Conservation (phyloP, 1,139 yeast species). For the Geotrichum histeridarum region DNA sequence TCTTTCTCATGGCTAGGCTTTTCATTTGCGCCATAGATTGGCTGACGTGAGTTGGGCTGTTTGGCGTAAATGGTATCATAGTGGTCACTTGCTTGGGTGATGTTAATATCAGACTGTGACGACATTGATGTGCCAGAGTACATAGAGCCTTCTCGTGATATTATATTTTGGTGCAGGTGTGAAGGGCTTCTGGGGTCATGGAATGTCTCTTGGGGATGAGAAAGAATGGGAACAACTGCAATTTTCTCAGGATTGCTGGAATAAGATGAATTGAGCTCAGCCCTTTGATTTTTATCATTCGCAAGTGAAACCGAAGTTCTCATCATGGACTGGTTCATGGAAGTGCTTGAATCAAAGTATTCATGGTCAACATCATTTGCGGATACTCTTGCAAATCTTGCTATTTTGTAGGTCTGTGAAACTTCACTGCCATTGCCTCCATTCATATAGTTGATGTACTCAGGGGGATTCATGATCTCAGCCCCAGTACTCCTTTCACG, state of each 20-base stretch:
- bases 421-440: conserved; percentile 30
- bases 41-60: not conserved
- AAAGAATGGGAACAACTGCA: not conserved
- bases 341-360: conserved; percentile 5
- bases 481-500: conserved; percentile 61
- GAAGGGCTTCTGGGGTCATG: not conserved
- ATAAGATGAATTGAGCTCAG: conserved; percentile 9
- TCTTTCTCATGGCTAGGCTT: not conserved
- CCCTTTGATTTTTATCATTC: not conserved
- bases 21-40: not conserved
- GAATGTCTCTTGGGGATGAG: not conserved
- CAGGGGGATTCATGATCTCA: conserved; percentile 54
- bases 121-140: conserved; percentile 30
- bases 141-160: conserved; percentile 33
- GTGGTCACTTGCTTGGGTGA: not conserved
- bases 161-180: conserved; percentile 21
- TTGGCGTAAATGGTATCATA: not conserved
- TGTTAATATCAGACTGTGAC: not conserved
- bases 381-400: conserved; percentile 13
- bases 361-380: conserved; percentile 7
- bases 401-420: conserved; percentile 32
- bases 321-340: conserved; percentile 5
- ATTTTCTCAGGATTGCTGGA: not conserved
- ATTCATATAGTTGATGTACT: conserved; percentile 46
- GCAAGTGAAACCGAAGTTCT: conserved; percentile 4